Conservation (phyloP, 768 basidiomycete species). For the Strobilomyces dryophilus region DNA sequence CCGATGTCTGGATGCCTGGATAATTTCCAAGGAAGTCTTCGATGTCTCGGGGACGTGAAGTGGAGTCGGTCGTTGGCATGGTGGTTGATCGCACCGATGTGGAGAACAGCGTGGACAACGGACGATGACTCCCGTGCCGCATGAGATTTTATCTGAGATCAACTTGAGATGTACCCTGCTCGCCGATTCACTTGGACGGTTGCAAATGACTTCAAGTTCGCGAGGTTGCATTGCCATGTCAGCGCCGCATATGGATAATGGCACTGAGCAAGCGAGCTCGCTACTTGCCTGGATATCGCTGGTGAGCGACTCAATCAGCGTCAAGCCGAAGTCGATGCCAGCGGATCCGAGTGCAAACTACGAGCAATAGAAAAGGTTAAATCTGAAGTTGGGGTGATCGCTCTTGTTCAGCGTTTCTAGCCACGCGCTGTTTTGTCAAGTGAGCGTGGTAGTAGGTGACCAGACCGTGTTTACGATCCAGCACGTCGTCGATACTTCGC, state of each 20-base stretch:
- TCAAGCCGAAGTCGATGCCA: neutral
- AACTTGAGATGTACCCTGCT: neutral
- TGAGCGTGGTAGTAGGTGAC: neutral
- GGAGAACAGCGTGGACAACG: conserved; percentile 9
- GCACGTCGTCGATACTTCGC: neutral
- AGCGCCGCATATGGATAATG: neutral
- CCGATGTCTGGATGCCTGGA: conserved; percentile 10
- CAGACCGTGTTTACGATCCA: neutral
- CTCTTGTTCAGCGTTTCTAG: neutral
- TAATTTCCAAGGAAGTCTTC: conserved; percentile 24
- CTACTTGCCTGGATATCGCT: conserved; percentile 6
- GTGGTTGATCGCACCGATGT: neutral
- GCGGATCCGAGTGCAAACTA: neutral
- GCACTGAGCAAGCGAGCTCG: neutral
- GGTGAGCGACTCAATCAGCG: neutral
- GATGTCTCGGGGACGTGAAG: conserved; percentile 21
- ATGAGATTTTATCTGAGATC: conserved; percentile 2
- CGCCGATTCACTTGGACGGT: neutral
- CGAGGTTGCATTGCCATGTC: neutral
- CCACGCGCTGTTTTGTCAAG: neutral
- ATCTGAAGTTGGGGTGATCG: conserved; percentile 10
- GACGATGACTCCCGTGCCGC: conserved; percentile 1
- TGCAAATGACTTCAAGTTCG: neutral
- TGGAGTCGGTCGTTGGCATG: conserved; percentile 12
- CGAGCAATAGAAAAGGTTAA: conserved; percentile 18